These are phyloP conservation scores for Sarocladium kiliense DNA, from an alignment of 2,329 filamentous ascomycete species.

Conservation along the genomic window DNA sequence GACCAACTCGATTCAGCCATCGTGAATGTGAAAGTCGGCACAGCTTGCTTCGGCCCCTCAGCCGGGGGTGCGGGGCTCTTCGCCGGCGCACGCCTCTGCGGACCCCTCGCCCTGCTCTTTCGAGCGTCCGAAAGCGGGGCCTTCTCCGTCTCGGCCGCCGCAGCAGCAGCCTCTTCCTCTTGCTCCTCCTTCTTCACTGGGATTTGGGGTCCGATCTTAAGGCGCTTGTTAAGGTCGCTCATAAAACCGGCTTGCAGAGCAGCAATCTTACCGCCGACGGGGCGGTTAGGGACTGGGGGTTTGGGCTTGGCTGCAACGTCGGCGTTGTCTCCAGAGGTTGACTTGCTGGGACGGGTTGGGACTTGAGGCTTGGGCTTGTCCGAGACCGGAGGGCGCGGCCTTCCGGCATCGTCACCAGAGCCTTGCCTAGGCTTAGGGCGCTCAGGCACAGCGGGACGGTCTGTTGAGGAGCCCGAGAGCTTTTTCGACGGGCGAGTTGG, in stretches of 20 bases:
- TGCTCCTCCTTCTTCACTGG: conserved; percentile 67
- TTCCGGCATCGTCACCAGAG: conserved; percentile 29
- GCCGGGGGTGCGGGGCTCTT: conserved; percentile 37
- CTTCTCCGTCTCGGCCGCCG: conserved; percentile 59
- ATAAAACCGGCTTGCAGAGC: conserved; percentile 88
- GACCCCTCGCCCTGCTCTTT: conserved; percentile 85
- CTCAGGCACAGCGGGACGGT: conserved; percentile 43
- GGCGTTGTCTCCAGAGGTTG: conserved; percentile 31
- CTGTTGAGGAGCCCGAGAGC: conserved; percentile 23
- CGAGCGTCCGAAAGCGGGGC: conserved; percentile 81
- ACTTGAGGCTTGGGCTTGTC: conserved; percentile 54
- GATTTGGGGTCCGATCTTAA: conserved; percentile 79
- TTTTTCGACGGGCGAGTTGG: conserved; percentile 32
- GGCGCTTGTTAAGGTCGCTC: conserved; percentile 83
- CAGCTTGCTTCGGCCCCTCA: conserved; percentile 20
- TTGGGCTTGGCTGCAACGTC: conserved; percentile 62
- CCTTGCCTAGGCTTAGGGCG: conserved; percentile 48
- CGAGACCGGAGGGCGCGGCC: conserved; percentile 38
- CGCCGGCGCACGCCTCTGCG: conserved; percentile 65
- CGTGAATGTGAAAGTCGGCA: conserved; percentile 40
- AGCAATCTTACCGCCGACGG: conserved; percentile 80
- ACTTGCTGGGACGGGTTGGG: conserved; percentile 59
- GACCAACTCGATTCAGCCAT: conserved; percentile 44
- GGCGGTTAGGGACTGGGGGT: conserved; percentile 70
- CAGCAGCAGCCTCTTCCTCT: conserved; percentile 49